These are phyloP conservation scores for Podosphaera fusca DNA, from an alignment of 2,329 filamentous ascomycete genomes.

Conservation along the genomic window DNA sequence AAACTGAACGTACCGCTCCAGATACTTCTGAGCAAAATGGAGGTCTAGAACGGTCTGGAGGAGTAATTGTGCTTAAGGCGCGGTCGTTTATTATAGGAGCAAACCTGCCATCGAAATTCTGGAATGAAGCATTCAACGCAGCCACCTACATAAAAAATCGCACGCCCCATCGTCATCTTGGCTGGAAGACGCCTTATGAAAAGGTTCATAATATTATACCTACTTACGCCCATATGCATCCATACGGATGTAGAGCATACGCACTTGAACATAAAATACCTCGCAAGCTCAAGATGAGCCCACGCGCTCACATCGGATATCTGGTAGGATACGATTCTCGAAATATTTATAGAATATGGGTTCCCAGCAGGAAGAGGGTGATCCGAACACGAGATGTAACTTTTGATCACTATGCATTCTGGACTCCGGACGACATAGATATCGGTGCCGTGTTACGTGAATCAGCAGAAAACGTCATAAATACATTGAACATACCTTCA, in stretches of 20 bases:
- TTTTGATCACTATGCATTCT: background rate
- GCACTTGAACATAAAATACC: constrained; percentile 1
- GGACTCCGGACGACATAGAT: background rate
- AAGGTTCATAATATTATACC: background rate
- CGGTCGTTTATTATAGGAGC: background rate
- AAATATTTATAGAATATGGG: background rate
- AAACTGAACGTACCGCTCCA: background rate
- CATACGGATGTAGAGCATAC: background rate
- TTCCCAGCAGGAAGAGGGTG: too few species aligned
- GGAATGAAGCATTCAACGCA: background rate
- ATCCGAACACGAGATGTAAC: too few species aligned
- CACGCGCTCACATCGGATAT: background rate
- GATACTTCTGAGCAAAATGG: background rate
- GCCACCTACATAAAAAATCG: background rate
- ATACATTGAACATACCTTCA: background rate
- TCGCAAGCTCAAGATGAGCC: background rate
- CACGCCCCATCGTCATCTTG: too few species aligned
- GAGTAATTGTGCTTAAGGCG: background rate
- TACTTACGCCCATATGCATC: background rate
- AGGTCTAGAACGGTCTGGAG: background rate
- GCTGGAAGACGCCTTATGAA: background rate
- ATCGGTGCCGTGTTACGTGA: background rate
- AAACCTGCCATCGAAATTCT: background rate
- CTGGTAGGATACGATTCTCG: background rate
- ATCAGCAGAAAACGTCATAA: background rate